Evolutionary conservation across 23 red algal genomes (phyloP).

Genomic region (Pyropia yezoensis): DNA sequence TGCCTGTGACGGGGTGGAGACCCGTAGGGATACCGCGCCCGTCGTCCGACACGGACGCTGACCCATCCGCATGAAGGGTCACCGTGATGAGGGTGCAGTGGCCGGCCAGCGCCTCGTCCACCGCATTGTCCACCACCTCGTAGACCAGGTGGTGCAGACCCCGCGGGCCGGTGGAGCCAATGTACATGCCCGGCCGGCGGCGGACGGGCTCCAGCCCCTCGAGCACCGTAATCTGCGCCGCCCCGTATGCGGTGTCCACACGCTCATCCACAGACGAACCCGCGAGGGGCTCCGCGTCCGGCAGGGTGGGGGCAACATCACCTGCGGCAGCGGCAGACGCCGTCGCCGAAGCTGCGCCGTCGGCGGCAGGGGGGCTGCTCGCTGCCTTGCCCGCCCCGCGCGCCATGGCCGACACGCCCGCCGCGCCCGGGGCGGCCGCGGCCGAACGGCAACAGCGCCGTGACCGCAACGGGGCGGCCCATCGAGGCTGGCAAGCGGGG

Average conservation of each 20-base stretch:
- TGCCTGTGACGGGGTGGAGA: constrained; percentile 69
- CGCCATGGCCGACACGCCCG: no score
- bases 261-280: no score
- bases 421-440: no score
- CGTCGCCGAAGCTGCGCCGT: no score
- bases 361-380: no score
- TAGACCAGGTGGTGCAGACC: constrained; percentile 95
- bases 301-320: no score
- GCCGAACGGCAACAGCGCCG: no score
- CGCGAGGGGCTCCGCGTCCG: no score
- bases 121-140: constrained; percentile 96
- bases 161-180: constrained; percentile 84
- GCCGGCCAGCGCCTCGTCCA: constrained; percentile 93
- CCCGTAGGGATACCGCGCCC: constrained; percentile 90
- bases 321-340: no score
- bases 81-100: constrained; percentile 56
- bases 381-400: no score
- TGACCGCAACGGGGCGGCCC: no score
- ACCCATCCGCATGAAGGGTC: constrained; percentile 57
- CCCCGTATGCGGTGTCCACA: constrained; percentile 30
- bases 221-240: constrained; percentile 78
- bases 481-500: no score
- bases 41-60: constrained; percentile 76
- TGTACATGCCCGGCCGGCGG: constrained; percentile 96
- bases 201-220: constrained; percentile 92